Evolutionary conservation across 177 flowering plant species (phyloP).

Genomic region (Vitis hybrid): DNA sequence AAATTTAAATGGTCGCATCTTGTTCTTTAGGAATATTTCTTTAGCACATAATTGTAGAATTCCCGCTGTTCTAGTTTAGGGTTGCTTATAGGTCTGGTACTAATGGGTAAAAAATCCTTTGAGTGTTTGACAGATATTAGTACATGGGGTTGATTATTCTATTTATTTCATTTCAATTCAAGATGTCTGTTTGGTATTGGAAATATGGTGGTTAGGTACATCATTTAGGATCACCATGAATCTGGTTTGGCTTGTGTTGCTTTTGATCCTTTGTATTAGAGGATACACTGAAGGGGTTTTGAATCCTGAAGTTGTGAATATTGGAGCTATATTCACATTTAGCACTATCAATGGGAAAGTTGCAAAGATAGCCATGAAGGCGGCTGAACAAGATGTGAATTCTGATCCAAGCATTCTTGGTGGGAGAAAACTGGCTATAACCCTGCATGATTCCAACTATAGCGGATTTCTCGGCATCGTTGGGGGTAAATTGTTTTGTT

Average conservation of each 20-base stretch:
- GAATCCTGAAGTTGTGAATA: constrained; percentile 33
- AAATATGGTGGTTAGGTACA: not conserved
- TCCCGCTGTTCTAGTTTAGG: not conserved
- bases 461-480: constrained; percentile 64
- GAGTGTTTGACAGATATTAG: not conserved
- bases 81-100: not conserved
- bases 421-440: constrained; percentile 52
- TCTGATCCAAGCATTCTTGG: constrained; percentile 59
- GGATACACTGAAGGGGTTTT: constrained; percentile 21
- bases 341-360: constrained; percentile 54
- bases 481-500: constrained; percentile 34
- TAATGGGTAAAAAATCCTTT: not conserved
- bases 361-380: constrained; percentile 61
- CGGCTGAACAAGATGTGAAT: constrained; percentile 76
- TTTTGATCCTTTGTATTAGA: constrained; percentile 20
- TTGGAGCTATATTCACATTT: constrained; percentile 67
- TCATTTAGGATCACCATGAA: constrained; percentile 27
- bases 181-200: not conserved
- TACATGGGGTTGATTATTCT: not conserved
- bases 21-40: not conserved
- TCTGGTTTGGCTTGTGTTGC: constrained; percentile 20
- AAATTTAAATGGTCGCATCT: not conserved
- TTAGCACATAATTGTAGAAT: not conserved
- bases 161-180: not conserved
- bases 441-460: constrained; percentile 56